A percentile compares a stretch with the other conserved stretches of the same genome.
These are phyloP conservation scores for Chaetomidium leptoderma DNA, from an alignment of 495 filamentous ascomycete species.

Conservation along the genomic window DNA sequence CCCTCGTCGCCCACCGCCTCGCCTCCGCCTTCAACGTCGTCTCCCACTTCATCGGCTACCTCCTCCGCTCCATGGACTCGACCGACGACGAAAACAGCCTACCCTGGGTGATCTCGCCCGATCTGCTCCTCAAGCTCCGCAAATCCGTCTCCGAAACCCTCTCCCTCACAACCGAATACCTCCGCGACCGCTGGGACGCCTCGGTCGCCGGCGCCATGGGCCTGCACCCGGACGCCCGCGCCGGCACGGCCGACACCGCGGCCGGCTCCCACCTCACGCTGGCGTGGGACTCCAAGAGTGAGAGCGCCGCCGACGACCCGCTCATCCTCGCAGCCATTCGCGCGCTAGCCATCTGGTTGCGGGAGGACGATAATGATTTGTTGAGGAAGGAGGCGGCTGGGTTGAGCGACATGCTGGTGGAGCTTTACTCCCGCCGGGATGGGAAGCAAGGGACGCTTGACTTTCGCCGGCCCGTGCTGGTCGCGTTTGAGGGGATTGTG, in stretches of 20 bases:
- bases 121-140: conserved; percentile 55
- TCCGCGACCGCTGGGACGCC: conserved; percentile 62
- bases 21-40: conserved; percentile 56
- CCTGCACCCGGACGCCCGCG: conserved; percentile 46
- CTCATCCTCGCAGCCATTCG: conserved; percentile 52
- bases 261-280: conserved; percentile 38
- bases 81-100: conserved; percentile 17
- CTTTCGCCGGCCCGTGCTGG: conserved; percentile 49
- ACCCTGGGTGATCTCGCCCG: conserved; percentile 41
- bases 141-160: conserved; percentile 55
- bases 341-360: conserved; percentile 56
- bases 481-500: conserved; percentile 50
- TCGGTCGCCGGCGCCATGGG: conserved; percentile 51
- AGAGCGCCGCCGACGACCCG: conserved; percentile 36
- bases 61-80: conserved; percentile 48
- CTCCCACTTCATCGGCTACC: conserved; percentile 54
- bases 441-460: conserved; percentile 33
- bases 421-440: too few species aligned
- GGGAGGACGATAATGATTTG: conserved; percentile 58
- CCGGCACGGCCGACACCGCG: conserved; percentile 28
- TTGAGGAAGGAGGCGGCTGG: conserved; percentile 52
- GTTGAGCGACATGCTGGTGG: conserved; percentile 55
- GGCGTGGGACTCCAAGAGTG: conserved; percentile 48
- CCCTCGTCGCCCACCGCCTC: conserved; percentile 46
- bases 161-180: conserved; percentile 56